Base-by-base conservation (phyloP, 495 filamentous ascomycete genomes). In the Aspergillus ostianus region DNA sequence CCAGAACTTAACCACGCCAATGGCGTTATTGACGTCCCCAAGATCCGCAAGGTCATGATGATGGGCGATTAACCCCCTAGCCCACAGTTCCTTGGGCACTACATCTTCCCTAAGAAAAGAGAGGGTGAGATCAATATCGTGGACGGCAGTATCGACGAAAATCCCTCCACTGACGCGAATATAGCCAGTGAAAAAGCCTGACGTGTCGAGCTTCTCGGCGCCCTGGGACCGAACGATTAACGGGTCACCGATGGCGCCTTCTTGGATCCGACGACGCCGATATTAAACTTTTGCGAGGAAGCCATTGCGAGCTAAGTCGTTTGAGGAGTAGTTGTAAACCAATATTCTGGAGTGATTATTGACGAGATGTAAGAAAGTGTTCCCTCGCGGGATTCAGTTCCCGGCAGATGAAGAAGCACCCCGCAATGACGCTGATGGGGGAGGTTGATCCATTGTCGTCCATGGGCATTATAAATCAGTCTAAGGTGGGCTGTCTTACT, bases 141-240 rank as follows among this genome's bases (percentile, higher is more conserved):
- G 48, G 48, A 51, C 20, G 48, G 20, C 48, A 2, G 48, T 51
- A 8, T 51, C 48, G 48, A 51, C n/a, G 48, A 51, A 51, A 20
- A 51, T 51, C 1, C 48, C 48, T 3, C 48, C 48, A 20, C 48
- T 51, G 10, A 3, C 17, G 15, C 48, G 48, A 8, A 20, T 2
- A 23, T 51, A 51, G 48, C 20, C 48, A 20, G 20, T 51, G 8
- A 10, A 4, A 8, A 18, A 51, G 3, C 8, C 8, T 3, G 17
- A n/a, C 7, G 3, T 51, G 48, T 51, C 48, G 48, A 51, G 48
- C 12, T n/a, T 51, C 20, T 51, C 48, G 48, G 48, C 20, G 48
- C 48, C 48, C 48, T 51, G 48, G 48, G 48, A 51, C 15, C 48
- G 48, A 12, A 51, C 20, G 2, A 51, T 23, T 3, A 51, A 12